Evolutionary conservation across 1,284 basidiomycete genomes (phyloP).

Genomic region (Anthracocystis setariae): DNA sequence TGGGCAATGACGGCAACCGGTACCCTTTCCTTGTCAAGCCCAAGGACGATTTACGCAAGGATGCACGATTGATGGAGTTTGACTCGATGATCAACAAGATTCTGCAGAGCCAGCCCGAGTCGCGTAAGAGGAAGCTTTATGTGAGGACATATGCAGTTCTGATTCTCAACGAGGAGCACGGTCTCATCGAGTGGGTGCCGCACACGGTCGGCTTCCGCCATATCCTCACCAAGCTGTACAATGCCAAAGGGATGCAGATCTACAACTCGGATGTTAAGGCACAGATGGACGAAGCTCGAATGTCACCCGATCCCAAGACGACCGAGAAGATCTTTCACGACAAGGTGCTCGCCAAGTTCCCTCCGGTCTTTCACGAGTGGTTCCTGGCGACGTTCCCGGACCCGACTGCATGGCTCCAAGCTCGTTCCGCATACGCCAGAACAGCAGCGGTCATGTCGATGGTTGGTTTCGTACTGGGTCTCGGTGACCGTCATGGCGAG

Average conservation of each 20-base stretch:
- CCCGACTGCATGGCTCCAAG: slow-evolving; percentile 91
- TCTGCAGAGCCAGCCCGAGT: slow-evolving; percentile 88
- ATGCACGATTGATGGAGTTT: slow-evolving; percentile 97
- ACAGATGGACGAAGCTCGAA: slow-evolving; percentile 74
- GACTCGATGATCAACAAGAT: slow-evolving; percentile 98
- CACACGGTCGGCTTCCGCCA: slow-evolving; percentile 88
- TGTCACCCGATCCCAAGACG: slow-evolving; percentile 69
- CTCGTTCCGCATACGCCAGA: slow-evolving; percentile 84
- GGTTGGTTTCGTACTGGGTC: slow-evolving; percentile 94
- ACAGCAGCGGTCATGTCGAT: slow-evolving; percentile 98
- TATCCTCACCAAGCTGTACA: slow-evolving; percentile 81
- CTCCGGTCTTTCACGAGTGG: slow-evolving; percentile 95
- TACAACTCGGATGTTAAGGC: slow-evolving; percentile 72
- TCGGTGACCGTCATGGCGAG: slow-evolving; percentile 97
- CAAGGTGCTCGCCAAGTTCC: slow-evolving; percentile 73
- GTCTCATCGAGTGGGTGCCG: slow-evolving; percentile 98
- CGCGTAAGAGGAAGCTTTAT: slow-evolving; percentile 71
- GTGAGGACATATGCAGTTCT: slow-evolving; percentile 87
- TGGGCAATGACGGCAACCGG: slow-evolving; percentile 81
- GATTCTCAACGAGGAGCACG: slow-evolving; percentile 95
- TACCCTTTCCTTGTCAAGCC: slow-evolving; percentile 98
- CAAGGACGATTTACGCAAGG: slow-evolving; percentile 96
- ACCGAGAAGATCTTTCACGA: slow-evolving; percentile 74
- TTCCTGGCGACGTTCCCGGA: slow-evolving; percentile 97
- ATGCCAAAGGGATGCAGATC: slow-evolving; percentile 61